These are phyloP conservation scores for Knoxia roxburghii DNA, from an alignment of 257 asterid genomes.

Conservation along the genomic window DNA sequence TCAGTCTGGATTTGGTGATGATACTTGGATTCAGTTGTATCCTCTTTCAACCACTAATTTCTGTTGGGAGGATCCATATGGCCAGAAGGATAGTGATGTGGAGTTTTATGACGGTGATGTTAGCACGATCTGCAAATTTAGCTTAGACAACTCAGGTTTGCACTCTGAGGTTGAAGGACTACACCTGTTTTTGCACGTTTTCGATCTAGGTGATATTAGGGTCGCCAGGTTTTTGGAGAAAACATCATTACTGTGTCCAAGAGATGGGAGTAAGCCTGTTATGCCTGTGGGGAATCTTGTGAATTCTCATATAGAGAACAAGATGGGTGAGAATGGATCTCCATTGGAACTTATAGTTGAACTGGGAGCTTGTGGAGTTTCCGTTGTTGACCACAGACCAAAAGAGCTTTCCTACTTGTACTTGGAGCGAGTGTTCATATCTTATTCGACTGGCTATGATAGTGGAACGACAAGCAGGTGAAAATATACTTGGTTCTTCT, in stretches of 20 bases:
- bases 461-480: conserved; percentile 96
- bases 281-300: conserved; percentile 48
- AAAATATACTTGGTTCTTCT: not conserved
- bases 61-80: conserved; percentile 91
- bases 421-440: conserved; percentile 75
- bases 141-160: conserved; percentile 56
- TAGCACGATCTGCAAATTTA: conserved; percentile 44
- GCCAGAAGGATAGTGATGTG: conserved; percentile 61
- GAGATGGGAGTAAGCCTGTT: conserved; percentile 36
- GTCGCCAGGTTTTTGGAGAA: conserved; percentile 64
- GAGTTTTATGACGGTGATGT: conserved; percentile 36
- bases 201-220: conserved; percentile 56
- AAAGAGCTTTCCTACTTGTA: conserved; percentile 87
- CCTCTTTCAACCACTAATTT: conserved; percentile 73
- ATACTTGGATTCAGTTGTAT: conserved; percentile 59
- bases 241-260: conserved; percentile 29
- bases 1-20: conserved; percentile 86
- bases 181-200: conserved; percentile 63
- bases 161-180: conserved; percentile 41
- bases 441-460: conserved; percentile 89
- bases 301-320: conserved; percentile 44
- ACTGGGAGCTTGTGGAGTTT: conserved; percentile 83
- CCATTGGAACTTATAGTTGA: conserved; percentile 81
- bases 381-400: conserved; percentile 82
- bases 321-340: conserved; percentile 58